Evolutionary conservation across 192 early-diverging fungal species (phyloP), one percentile per base, ranked within the genome.

Genomic region (Dispira simplex): DNA sequence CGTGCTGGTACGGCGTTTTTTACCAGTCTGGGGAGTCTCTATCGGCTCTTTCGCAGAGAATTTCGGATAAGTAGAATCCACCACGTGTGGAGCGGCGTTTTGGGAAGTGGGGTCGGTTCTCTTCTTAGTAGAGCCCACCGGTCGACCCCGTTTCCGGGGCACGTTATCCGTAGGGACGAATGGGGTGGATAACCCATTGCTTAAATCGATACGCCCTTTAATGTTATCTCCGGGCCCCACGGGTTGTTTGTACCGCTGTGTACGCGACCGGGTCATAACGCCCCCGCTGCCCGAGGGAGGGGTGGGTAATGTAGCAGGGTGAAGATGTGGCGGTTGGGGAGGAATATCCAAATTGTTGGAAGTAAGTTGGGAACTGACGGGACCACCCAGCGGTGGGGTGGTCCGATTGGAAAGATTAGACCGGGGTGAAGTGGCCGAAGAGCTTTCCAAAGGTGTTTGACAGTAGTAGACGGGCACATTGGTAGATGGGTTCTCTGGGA

Each of bases 71-170:
- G 21, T 56, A 12, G 54, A 14, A 12, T 21, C 25, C 18, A 27
- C 28, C 3, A 16, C 18, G 1, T 51, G 16, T 23, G 48, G 48
- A 16, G 48, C 48, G 9, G 48, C 4, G 21, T 16, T 23, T 16
- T 16, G 48, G 48, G 48, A 20, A 8, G 2, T 23, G 18, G 54
- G 13, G 18, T 21, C 23, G 3, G 25, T 28, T 25, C 28, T 18
- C 3, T 14, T 21, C 12, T 14, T 13, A 21, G 13, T 14, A 28
- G 54, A 13, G n/a, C 28, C 59, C 23, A 25, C n/a, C 1, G 59
- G 59, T 5, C 59, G 59, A 44, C 59, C 59, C n/a, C 59, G 59
- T 45, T 45, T 62, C 11, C 59, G 59, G 44, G 59, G 43, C 43
- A 21, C 45, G 16, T 32, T 20, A n/a, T 53, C 51, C 10, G 51